Percentiles rank a stretch among this genome's conserved stretches.
Evolutionary conservation across 163 green algal genomes (phyloP).

Genomic region (Scenedesmus sp.): DNA sequence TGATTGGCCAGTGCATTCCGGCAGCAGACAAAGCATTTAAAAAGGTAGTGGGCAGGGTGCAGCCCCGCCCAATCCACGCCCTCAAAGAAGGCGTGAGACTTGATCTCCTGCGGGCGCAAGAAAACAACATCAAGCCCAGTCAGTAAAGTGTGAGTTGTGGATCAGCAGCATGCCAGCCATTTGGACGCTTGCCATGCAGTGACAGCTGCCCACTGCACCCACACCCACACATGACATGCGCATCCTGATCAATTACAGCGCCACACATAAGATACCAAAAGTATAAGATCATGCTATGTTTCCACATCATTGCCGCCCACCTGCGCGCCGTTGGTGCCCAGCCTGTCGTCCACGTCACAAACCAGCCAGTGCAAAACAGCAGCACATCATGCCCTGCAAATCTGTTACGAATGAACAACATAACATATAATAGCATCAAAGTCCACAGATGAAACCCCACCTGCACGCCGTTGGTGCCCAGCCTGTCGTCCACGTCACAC

Average conservation of each 20-base stretch:
- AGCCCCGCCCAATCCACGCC: slow-evolving; percentile 90
- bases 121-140: no score
- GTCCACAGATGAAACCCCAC: slow-evolving; percentile 78
- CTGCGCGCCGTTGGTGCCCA: slow-evolving; percentile 81
- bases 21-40: neutral
- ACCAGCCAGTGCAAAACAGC: slow-evolving; percentile 81
- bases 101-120: slow-evolving; percentile 2
- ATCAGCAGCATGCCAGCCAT: no score
- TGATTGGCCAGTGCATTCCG: no score
- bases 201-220: no score
- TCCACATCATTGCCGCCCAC: slow-evolving; percentile 78
- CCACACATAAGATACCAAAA: no score
- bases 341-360: slow-evolving; percentile 93
- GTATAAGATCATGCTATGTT: no score
- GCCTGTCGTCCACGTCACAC: slow-evolving; percentile 94
- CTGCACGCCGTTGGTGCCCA: slow-evolving; percentile 83
- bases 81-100: slow-evolving; percentile 94
- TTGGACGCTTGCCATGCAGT: no score
- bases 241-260: neutral
- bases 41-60: slow-evolving; percentile 53
- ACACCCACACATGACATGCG: no score
- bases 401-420: no score
- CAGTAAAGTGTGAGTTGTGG: no score
- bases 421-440: no score
- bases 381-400: neutral